A percentile compares a stretch with the other conserved stretches of the same genome.
These are phyloP conservation scores for Lizonia empirigonia DNA, from an alignment of 2,329 filamentous ascomycete genomes.

Conservation along the genomic window DNA sequence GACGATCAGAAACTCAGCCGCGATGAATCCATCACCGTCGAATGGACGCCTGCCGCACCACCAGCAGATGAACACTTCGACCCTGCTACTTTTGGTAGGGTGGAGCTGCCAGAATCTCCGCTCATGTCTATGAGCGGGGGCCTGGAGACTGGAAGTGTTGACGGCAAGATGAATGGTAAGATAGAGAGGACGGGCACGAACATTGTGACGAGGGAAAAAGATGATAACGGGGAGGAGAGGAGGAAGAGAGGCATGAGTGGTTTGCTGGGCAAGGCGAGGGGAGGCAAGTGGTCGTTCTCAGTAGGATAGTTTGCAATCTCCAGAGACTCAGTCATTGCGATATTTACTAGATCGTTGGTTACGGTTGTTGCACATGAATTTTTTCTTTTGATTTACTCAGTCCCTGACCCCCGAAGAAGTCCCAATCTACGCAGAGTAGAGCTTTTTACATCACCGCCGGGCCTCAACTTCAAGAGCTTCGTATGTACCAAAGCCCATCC, in stretches of 20 bases:
- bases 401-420: not conserved
- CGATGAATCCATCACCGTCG: slow-evolving; percentile 45
- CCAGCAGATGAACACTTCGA: slow-evolving; percentile 16
- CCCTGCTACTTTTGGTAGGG: slow-evolving; percentile 18
- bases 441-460: too few relatives aligned
- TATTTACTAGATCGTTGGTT: too few relatives aligned
- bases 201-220: slow-evolving; percentile 1
- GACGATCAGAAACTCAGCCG: slow-evolving; percentile 43
- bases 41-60: slow-evolving; percentile 36
- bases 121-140: slow-evolving; percentile 18
- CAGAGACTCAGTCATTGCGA: too few relatives aligned
- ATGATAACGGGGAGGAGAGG: slow-evolving; percentile 16
- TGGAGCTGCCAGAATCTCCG: slow-evolving; percentile 25
- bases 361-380: too few relatives aligned
- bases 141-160: not conserved
- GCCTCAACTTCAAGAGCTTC: too few relatives aligned
- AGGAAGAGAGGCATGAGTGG: slow-evolving; percentile 16
- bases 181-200: slow-evolving; percentile 4
- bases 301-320: too few relatives aligned
- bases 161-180: not conserved
- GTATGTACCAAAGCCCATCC: too few relatives aligned
- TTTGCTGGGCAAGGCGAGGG: slow-evolving; percentile 14
- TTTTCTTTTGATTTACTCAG: too few relatives aligned
- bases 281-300: slow-evolving; percentile 19
- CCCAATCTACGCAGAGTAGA: too few relatives aligned